Conservation (phyloP, 208 protist genomes). For the Novymonas esmeraldas region DNA sequence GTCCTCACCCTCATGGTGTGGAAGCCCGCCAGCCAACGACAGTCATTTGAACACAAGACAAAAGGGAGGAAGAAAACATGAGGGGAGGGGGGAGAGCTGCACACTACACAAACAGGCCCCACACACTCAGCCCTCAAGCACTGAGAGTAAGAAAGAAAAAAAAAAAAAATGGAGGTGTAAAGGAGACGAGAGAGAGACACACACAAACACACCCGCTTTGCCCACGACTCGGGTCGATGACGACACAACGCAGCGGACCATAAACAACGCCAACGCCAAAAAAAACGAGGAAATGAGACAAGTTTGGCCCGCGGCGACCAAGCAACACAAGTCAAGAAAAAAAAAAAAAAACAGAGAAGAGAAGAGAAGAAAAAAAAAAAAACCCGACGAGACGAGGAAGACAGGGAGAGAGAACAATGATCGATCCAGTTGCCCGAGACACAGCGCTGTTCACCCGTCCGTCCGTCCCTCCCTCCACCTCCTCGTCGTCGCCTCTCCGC, state of each 20-base stretch:
- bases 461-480: no score
- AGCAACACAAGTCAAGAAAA: neutral
- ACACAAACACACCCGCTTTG: neutral
- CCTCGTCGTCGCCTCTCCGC: no score
- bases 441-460: no score
- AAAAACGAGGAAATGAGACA: no score
- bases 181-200: neutral
- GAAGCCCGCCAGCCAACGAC: no score
- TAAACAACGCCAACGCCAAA: no score
- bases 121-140: neutral
- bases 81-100: neutral
- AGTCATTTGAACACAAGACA: neutral
- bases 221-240: no score
- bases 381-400: neutral
- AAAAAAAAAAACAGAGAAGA: neutral
- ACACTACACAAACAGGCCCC: neutral
- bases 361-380: neutral
- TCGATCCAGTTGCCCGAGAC: no score
- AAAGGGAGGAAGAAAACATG: neutral
- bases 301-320: no score
- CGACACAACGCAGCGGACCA: no score
- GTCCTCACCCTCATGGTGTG: no score
- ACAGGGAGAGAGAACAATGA: neutral
- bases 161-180: neutral
- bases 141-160: neutral